Percentiles rank a stretch among this genome's conserved stretches.
Evolutionary conservation across 2,329 filamentous ascomycete genomes (phyloP).

Genomic region (Ilyonectria robusta): DNA sequence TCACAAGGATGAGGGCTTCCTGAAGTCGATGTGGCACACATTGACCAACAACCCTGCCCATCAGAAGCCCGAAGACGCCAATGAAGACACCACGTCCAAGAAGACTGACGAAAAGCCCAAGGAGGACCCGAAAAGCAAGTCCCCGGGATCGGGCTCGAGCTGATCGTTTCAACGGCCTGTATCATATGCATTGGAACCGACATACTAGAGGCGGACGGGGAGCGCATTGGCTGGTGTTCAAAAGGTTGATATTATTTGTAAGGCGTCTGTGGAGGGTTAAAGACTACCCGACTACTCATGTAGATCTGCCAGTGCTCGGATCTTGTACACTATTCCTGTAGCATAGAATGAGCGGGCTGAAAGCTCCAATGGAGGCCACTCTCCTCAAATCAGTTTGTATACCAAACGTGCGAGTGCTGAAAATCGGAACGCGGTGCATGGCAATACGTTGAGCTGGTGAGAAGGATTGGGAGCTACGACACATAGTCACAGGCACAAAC

Average conservation of each 20-base stretch:
- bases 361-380: constrained; percentile 52
- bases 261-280: constrained; percentile 48
- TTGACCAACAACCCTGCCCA: constrained; percentile 82
- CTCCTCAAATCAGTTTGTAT: constrained; percentile 51
- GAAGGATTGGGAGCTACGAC: constrained; percentile 16
- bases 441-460: not conserved
- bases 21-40: constrained; percentile 94
- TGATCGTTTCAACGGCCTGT: constrained; percentile 41
- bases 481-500: constrained; percentile 6
- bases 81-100: constrained; percentile 39
- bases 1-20: constrained; percentile 88
- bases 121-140: constrained; percentile 52
- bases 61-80: constrained; percentile 52
- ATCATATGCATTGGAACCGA: constrained; percentile 41
- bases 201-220: constrained; percentile 43
- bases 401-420: constrained; percentile 19
- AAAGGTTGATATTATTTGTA: constrained; percentile 52
- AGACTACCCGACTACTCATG: constrained; percentile 42
- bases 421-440: not conserved
- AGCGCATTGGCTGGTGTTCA: constrained; percentile 57
- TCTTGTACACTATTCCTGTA: constrained; percentile 53
- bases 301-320: constrained; percentile 48
- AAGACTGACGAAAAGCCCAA: constrained; percentile 42
- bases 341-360: constrained; percentile 48
- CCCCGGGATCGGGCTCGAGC: constrained; percentile 51